Evolutionary conservation across 2,329 filamentous ascomycete genomes (phyloP).

Genomic region (Albifimbria verrucaria): DNA sequence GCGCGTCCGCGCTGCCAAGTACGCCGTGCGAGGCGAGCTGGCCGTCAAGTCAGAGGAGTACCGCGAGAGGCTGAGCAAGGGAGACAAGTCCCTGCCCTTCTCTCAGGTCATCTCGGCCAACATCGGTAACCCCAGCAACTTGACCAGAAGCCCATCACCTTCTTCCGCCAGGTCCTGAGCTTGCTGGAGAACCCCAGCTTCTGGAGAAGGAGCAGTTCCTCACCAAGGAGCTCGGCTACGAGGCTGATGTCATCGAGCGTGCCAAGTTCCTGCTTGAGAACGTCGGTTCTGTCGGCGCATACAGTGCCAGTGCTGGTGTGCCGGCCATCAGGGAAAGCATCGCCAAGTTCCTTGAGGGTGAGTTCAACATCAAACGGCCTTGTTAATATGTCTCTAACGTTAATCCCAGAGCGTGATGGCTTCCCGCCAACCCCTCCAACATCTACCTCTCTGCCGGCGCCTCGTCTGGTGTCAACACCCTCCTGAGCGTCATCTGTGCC

Average conservation of each 20-base stretch:
- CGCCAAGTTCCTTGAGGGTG: conserved; percentile 87
- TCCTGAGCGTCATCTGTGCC: conserved; percentile 85
- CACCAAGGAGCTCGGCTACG: conserved; percentile 73
- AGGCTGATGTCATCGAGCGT: conserved; percentile 82
- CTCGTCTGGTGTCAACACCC: conserved; percentile 90
- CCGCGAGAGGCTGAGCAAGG: conserved; percentile 66
- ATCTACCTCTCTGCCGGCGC: conserved; percentile 92
- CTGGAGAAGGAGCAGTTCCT: conserved; percentile 82
- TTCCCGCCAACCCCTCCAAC: conserved; percentile 74
- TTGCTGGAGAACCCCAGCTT: conserved; percentile 86
- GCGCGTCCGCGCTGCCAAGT: conserved; percentile 81
- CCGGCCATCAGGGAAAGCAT: conserved; percentile 85
- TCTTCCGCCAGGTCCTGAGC: conserved; percentile 95
- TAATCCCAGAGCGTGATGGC: conserved; percentile 70
- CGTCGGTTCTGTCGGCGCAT: conserved; percentile 89
- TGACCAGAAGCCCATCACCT: conserved; percentile 98
- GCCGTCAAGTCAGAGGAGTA: conserved; percentile 92
- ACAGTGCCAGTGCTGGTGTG: conserved; percentile 90
- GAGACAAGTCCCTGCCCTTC: conserved; percentile 68
- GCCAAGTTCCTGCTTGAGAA: conserved; percentile 77
- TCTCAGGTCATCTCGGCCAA: conserved; percentile 92
- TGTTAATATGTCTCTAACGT: background rate
- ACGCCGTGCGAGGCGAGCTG: conserved; percentile 94
- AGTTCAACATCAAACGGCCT: conserved; percentile 25
- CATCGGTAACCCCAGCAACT: conserved; percentile 99